Percentiles rank a stretch among this genome's conserved stretches.
Evolutionary conservation across 2,329 filamentous ascomycete genomes (phyloP).

Genomic region (Apiospora marii): DNA sequence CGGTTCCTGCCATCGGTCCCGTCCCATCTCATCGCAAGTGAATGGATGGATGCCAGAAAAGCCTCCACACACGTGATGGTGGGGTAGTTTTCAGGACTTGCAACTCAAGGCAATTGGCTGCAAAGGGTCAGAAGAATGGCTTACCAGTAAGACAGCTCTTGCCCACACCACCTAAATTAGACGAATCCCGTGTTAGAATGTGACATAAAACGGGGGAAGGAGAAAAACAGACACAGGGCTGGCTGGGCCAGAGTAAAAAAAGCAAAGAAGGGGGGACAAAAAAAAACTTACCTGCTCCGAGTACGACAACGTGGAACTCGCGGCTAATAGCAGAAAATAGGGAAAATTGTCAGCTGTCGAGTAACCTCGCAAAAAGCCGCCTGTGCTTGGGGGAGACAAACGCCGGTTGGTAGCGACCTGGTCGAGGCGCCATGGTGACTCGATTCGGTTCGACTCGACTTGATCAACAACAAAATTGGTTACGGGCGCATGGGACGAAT

Average conservation of each 20-base stretch:
- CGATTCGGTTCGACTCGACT: background rate
- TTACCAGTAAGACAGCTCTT: conserved; percentile 92
- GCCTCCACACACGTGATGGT: conserved; percentile 33
- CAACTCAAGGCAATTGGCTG: conserved; percentile 18
- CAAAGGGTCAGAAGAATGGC: conserved; percentile 32
- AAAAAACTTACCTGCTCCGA: conserved; percentile 73
- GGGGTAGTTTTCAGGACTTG: conserved; percentile 20
- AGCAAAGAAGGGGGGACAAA: conserved; percentile 13
- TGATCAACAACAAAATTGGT: background rate
- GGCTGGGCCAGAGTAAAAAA: conserved; percentile 18
- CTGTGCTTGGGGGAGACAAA: conserved; percentile 6
- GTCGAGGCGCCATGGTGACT: conserved; percentile 21
- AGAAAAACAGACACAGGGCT: conserved; percentile 27
- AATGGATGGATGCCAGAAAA: conserved; percentile 10
- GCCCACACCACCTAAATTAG: conserved; percentile 77
- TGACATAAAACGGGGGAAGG: conserved; percentile 28
- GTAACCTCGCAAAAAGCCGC: conserved; percentile 12
- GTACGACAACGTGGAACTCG: conserved; percentile 83
- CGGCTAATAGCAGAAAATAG: conserved; percentile 55
- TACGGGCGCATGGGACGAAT: conserved; percentile 1
- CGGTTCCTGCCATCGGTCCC: background rate
- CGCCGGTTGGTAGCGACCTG: conserved; percentile 7
- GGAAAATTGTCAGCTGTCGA: conserved; percentile 36
- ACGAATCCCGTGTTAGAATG: conserved; percentile 24
- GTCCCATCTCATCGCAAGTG: background rate